Base-by-base conservation (phyloP, 1,284 basidiomycete genomes). In the Irpex sp. region DNA sequence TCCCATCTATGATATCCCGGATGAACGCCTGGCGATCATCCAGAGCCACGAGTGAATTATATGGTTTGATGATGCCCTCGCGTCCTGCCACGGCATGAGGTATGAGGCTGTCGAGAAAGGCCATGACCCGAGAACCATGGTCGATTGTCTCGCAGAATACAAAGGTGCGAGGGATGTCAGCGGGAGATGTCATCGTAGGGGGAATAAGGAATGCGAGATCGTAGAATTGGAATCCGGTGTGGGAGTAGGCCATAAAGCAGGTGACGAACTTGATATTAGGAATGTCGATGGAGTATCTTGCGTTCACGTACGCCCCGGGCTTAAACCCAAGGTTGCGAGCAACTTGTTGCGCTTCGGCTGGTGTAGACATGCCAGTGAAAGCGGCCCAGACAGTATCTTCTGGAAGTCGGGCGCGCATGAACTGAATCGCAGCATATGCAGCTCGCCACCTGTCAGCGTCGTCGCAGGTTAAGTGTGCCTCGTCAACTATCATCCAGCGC, bases 251-350 rank as follows among this genome's bases (percentile, higher is more conserved):
- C 54, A 66, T 61, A 60, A 68, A 68, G 8, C 68, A 62, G 7
- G 68, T 54, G 57, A 68, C 67, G 34, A 62, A 68, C 56, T 69
- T 70, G 52, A 70, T n/a, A 34, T 70, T 65, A 5, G 68, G 65
- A 26, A 68, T 64, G 56, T 71, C 67, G 31, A 70, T 55, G 26
- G 64, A 62, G 63, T 67, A 65, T 21, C 64, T 63, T 5, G 67
- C 64, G 57, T 68, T 56, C 37, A 69, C 55, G 51, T 67, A 70
- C 11, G 65, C 34, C 1, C 59, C 57, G 17, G 58, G 57, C n/a
- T 52, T 34, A 48, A 69, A 67, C 4, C 67, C 67, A 17, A 66
- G 59, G 31, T 31, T 49, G 5, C 13, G 31, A 13, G 69, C 66
- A 2, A 70, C 59, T 2, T 1, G 5, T n/a, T 48, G 44, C 6